phyloP scores from a whole-genome alignment of 306 rosid genomes.

The Lathyrus tuberosus region DNA sequence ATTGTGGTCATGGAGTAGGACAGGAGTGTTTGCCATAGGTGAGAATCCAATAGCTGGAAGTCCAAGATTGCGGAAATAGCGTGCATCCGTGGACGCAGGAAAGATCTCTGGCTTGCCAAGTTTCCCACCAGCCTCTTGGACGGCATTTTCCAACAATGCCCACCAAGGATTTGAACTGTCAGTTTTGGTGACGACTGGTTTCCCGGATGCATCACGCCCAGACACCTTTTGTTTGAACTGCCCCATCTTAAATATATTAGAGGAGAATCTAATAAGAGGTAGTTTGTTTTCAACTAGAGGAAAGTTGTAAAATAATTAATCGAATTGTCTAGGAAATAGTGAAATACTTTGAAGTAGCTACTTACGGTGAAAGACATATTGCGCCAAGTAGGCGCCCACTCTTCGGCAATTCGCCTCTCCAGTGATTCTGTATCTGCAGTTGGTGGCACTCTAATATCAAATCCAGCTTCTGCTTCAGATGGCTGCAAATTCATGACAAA shows the following conservation, averaged over 20 bases:
- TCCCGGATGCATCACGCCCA: conserved; percentile 55
- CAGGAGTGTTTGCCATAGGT: conserved; percentile 91
- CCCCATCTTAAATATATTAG: conserved; percentile 44
- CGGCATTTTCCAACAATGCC: conserved; percentile 74
- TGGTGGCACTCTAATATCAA: conserved; percentile 90
- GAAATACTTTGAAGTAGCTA: conserved; percentile 6
- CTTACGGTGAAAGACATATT: conserved; percentile 85
- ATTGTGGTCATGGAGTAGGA: conserved; percentile 91
- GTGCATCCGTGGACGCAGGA: conserved; percentile 87
- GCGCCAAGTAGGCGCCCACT: conserved; percentile 75
- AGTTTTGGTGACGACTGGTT: conserved; percentile 63
- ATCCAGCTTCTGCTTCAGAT: conserved; percentile 98
- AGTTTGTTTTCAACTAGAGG: background rate
- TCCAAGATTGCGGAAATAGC: conserved; percentile 75
- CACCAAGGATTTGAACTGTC: conserved; percentile 93
- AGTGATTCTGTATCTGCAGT: conserved; percentile 57
- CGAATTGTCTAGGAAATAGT: background rate
- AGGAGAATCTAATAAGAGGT: conserved; percentile 31
- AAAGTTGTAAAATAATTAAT: background rate
- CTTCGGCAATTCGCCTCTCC: conserved; percentile 68
- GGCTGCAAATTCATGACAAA: conserved; percentile 99
- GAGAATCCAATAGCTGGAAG: conserved; percentile 93
- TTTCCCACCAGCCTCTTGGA: conserved; percentile 74
- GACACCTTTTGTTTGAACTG: conserved; percentile 78
- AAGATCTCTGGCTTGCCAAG: conserved; percentile 86